Evolutionary conservation across 2,329 filamentous ascomycete species (phyloP), one percentile per base, ranked within the genome.

Genomic region (Alternaria brassicicola): DNA sequence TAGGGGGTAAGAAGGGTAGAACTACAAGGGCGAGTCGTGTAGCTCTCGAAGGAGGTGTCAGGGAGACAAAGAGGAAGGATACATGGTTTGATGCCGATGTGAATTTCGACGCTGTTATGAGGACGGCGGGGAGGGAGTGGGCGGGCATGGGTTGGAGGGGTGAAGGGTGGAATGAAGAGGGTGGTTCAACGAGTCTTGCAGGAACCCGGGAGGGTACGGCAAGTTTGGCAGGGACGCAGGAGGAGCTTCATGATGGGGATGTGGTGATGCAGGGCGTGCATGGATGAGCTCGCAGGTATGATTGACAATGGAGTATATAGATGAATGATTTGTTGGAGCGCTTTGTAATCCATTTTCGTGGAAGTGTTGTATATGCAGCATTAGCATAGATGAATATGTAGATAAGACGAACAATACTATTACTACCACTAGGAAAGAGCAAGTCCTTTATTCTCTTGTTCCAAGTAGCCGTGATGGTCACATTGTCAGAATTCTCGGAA

Each of bases 21-120:
- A 93, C 84, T 3, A 96, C 92, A 0, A 81, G 92, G 52, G 87
- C 89, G 46, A 90, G 90, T 46, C 84, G 89, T 53, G 91, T 90
- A 33, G 92, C 92, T 0, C 79, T 93, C 0, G 92, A 95, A 73
- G 91, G 91, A 13, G 89, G 90, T 1, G 82, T 85, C 52, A 85
- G 92, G 61, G 83, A 83, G 28, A 86, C 80, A 2, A 91, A 88
- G 7, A 83, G 91, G 39, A 82, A 86, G 47, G 90, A 94, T 59
- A 84, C 83, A 57, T 95, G 92, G 82, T 94, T 96, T 70, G 81
- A 84, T 0, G 80, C 83, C 3, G 80, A 81, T 10, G 74, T 91
- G 9, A 88, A 90, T 66, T 80, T 86, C 3, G 74, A 80, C 2
- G 78, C 84, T 21, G 86, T 94, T 2, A 81, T 92, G 78, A 80